A percentile compares a stretch with the other conserved stretches of the same genome.
Conservation (phyloP, 768 basidiomycete species). For the Gloeophyllum trabeum region DNA sequence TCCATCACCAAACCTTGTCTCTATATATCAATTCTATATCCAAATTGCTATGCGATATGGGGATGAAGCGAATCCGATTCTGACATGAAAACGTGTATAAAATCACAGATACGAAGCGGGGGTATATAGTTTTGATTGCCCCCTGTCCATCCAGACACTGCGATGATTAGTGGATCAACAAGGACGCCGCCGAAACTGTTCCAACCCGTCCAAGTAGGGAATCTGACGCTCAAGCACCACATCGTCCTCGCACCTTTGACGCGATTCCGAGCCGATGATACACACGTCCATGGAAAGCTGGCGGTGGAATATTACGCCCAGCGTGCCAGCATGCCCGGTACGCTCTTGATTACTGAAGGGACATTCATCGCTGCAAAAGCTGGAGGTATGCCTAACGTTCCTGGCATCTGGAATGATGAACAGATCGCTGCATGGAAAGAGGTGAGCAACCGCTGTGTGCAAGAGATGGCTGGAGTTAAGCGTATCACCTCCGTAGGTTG, state of each 20-base stretch:
- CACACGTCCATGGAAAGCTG: conserved; percentile 24
- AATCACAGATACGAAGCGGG: too few relatives aligned
- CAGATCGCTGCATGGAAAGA: conserved; percentile 44
- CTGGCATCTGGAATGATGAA: conserved; percentile 54
- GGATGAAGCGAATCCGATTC: background rate
- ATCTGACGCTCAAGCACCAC: conserved; percentile 30
- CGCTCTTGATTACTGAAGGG: conserved; percentile 46
- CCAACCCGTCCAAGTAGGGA: conserved; percentile 33
- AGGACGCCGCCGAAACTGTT: conserved; percentile 22
- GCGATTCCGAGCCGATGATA: conserved; percentile 24
- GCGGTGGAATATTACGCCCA: conserved; percentile 37
- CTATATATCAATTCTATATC: background rate
- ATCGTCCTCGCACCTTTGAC: conserved; percentile 46
- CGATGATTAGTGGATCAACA: background rate
- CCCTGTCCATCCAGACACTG: too few relatives aligned
- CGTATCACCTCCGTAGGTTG: conserved; percentile 13
- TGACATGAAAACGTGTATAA: too few relatives aligned
- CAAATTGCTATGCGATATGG: background rate
- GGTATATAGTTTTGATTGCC: too few relatives aligned
- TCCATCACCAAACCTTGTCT: background rate
- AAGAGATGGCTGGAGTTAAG: background rate
- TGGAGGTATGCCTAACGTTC: conserved; percentile 36
- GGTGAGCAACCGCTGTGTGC: conserved; percentile 14
- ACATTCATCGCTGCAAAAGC: conserved; percentile 39
- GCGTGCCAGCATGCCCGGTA: conserved; percentile 34